Percentiles rank a stretch among this genome's conserved stretches.
Conservation (phyloP, 2,329 filamentous ascomycete genomes). For the Pezicula carpinea region DNA sequence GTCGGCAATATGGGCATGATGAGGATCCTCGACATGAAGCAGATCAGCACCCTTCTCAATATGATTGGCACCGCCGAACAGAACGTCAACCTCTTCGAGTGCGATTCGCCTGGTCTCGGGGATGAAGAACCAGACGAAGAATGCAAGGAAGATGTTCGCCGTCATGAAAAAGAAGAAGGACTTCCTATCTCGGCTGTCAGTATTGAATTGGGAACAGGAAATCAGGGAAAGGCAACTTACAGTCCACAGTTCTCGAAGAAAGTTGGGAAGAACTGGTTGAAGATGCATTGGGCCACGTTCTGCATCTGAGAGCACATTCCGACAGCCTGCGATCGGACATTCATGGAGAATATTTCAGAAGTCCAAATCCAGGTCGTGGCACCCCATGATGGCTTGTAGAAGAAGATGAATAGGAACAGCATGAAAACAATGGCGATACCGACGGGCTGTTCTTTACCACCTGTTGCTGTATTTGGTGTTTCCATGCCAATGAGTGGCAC, state of each 20-base stretch:
- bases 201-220: not conserved
- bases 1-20: conserved; percentile 23
- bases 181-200: conserved; percentile 8
- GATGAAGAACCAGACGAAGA: conserved; percentile 47
- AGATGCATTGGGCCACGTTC: conserved; percentile 62
- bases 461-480: conserved; percentile 48
- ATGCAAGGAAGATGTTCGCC: conserved; percentile 40
- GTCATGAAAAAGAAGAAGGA: conserved; percentile 48
- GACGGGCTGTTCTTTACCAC: conserved; percentile 52
- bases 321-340: conserved; percentile 66
- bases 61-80: conserved; percentile 39
- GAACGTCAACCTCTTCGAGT: conserved; percentile 50
- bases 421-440: conserved; percentile 66
- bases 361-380: conserved; percentile 71
- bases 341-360: conserved; percentile 65
- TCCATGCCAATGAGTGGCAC: conserved; percentile 52
- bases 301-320: conserved; percentile 60
- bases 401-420: conserved; percentile 62
- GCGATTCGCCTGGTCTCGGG: conserved; percentile 51
- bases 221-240: conserved; percentile 7
- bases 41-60: conserved; percentile 26
- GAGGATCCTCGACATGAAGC: conserved; percentile 20
- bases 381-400: conserved; percentile 68
- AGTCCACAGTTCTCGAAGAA: conserved; percentile 55
- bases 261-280: conserved; percentile 67